These are phyloP conservation scores for Spizellomyces punctatus DNA, from an alignment of 192 early-diverging fungal genomes.

Conservation along the genomic window DNA sequence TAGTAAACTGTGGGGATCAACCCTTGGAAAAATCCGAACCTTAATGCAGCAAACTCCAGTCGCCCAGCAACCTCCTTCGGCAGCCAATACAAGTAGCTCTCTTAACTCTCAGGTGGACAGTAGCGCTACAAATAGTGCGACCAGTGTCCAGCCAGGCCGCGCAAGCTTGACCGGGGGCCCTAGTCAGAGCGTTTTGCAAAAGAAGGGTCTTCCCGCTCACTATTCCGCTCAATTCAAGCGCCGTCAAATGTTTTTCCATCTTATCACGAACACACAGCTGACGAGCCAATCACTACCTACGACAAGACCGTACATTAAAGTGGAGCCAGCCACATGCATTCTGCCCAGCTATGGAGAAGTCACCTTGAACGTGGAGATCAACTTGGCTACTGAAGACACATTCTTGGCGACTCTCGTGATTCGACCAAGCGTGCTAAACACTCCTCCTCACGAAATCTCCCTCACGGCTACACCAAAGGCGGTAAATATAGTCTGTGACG, in stretches of 20 bases:
- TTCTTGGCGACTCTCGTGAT: constrained; percentile 60
- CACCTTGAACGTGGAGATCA: constrained; percentile 52
- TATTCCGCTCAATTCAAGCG: constrained; percentile 55
- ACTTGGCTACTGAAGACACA: constrained; percentile 62
- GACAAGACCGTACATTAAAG: constrained; percentile 47
- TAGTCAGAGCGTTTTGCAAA: constrained; percentile 23
- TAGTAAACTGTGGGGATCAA: constrained; percentile 34
- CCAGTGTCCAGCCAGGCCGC: background rate
- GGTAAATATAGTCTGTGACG: constrained; percentile 61
- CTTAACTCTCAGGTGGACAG: background rate
- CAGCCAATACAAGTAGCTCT: background rate
- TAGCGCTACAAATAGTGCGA: constrained; percentile 14
- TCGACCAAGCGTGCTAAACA: constrained; percentile 52
- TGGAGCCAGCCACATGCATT: constrained; percentile 47
- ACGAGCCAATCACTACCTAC: constrained; percentile 49
- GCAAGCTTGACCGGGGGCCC: background rate
- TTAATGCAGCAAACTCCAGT: background rate
- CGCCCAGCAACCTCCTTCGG: background rate
- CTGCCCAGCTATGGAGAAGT: constrained; percentile 60
- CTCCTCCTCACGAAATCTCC: constrained; percentile 56
- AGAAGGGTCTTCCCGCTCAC: constrained; percentile 39
- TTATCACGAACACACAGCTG: constrained; percentile 50
- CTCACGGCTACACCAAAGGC: constrained; percentile 64
- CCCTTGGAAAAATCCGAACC: constrained; percentile 19
- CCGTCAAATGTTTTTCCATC: constrained; percentile 62